Base-by-base conservation (phyloP, 345 rosid genomes). In the Eucalyptus dawsonii region DNA sequence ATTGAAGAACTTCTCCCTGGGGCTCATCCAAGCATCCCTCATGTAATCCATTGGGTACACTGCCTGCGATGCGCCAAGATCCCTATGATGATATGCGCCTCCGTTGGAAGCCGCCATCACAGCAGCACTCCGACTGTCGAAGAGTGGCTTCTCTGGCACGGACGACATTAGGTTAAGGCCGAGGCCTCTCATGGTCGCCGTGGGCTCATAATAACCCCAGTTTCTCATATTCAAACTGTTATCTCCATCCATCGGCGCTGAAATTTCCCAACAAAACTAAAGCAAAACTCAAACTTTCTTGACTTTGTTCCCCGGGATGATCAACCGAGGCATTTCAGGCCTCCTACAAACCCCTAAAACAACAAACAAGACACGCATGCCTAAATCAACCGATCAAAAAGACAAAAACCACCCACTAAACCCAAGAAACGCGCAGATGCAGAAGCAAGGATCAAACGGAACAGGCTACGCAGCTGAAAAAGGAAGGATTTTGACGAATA, bases 161-260 rank as follows among this genome's bases (percentile, higher is more conserved):
- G 86, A 40, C 5, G 90, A 65, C 91, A 87, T 86, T 72, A 92
- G 91, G 90, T 92, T 92, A 69, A 90, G 90, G 47, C 89, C 90
- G 19, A 90, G 91, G 60, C 93, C 87, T 50, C 89, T 81, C 80
- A 89, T 45, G 56, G 91, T 56, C 50, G 76, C 69, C 27, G 89
- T 81, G 24, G 91, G 88, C 40, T 92, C 93, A 51, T 92, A 92
- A 65, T 90, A 92, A 29, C 91, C 91, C 93, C 93, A 92, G 88
- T 89, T 88, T 16, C 88, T 86, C 86, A 92, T 88, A 83, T 91
- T 88, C 88, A 91, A 88, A 45, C 89, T 87, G 53, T 91, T 86
- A 80, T 90, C 91, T 58, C 89, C 91, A 49, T 91, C 91, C 92
- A 91, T 91, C 83, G 42, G 47, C 13, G 58, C 40, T 24, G 69